These are phyloP conservation scores for Fusarium succisae DNA, from an alignment of 2,329 filamentous ascomycete species.

Conservation along the genomic window DNA sequence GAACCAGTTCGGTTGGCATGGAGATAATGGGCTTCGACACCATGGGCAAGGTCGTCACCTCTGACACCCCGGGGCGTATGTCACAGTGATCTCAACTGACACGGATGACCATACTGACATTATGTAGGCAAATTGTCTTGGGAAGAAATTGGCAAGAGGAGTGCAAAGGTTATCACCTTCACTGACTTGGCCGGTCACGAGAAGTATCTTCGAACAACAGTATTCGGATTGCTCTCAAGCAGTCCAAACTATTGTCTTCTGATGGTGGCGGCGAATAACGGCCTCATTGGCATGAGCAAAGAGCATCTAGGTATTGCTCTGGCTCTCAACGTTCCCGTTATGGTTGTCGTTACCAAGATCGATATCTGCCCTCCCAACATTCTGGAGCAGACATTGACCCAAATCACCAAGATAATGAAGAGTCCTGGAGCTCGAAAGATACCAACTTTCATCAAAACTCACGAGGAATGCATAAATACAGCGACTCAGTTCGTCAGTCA, in stretches of 20 bases:
- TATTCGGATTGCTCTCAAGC: slow-evolving; percentile 92
- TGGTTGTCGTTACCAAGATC: slow-evolving; percentile 98
- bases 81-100: background rate
- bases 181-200: slow-evolving; percentile 96
- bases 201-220: slow-evolving; percentile 92
- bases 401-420: slow-evolving; percentile 92
- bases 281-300: slow-evolving; percentile 96
- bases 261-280: slow-evolving; percentile 99
- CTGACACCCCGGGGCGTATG: slow-evolving; percentile 83
- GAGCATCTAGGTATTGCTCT: slow-evolving; percentile 96
- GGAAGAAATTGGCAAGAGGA: slow-evolving; percentile 96
- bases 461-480: slow-evolving; percentile 92
- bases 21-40: slow-evolving; percentile 99
- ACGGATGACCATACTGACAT: slow-evolving; percentile 18
- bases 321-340: slow-evolving; percentile 94
- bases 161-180: slow-evolving; percentile 96
- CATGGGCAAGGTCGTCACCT: slow-evolving; percentile 81
- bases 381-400: slow-evolving; percentile 88
- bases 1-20: slow-evolving; percentile 97
- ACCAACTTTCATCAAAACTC: slow-evolving; percentile 91
- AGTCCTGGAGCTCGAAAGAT: slow-evolving; percentile 94
- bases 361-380: slow-evolving; percentile 98
- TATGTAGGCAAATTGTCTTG: slow-evolving; percentile 76
- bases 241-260: slow-evolving; percentile 97
- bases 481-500: slow-evolving; percentile 95